These are phyloP conservation scores for Leccinum huronense DNA, from an alignment of 1,284 basidiomycete genomes.

Conservation along the genomic window DNA sequence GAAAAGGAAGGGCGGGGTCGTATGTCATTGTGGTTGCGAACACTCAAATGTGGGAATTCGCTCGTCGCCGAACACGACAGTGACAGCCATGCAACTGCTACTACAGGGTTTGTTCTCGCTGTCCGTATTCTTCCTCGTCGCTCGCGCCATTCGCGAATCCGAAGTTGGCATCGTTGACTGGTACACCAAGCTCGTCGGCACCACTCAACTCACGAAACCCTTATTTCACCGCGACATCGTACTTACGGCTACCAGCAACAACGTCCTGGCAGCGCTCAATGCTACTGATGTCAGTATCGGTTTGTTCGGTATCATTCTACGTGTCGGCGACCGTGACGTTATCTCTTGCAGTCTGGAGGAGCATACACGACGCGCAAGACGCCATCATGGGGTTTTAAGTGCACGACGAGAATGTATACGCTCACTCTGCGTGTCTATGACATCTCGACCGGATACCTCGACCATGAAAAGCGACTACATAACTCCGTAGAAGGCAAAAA, in stretches of 20 bases:
- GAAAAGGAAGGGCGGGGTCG: conserved; percentile 41
- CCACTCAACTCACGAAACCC: conserved; percentile 51
- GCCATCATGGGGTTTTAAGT: conserved; percentile 68
- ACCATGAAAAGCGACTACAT: conserved; percentile 67
- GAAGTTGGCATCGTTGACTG: conserved; percentile 86
- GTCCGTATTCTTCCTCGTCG: conserved; percentile 12
- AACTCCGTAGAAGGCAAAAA: conserved; percentile 42
- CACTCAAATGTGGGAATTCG: no score
- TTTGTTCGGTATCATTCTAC: conserved; percentile 30
- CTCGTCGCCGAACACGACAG: conserved; percentile 2
- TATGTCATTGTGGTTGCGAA: no score
- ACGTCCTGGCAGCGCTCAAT: conserved; percentile 78
- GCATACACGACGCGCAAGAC: conserved; percentile 67
- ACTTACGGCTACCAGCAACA: conserved; percentile 70
- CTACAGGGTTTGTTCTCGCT: conserved; percentile 21
- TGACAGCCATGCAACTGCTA: not conserved
- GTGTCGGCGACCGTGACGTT: conserved; percentile 12
- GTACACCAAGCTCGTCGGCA: conserved; percentile 74
- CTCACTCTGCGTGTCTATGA: conserved; percentile 72
- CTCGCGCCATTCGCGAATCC: conserved; percentile 58
- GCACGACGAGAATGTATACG: conserved; percentile 56
- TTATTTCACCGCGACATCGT: conserved; percentile 58
- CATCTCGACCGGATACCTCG: conserved; percentile 60
- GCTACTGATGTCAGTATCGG: conserved; percentile 71
- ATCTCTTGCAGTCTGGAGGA: conserved; percentile 70